Base-by-base conservation (phyloP, 2,329 filamentous ascomycete species). In the Ceratocystis cacaofunesta region DNA sequence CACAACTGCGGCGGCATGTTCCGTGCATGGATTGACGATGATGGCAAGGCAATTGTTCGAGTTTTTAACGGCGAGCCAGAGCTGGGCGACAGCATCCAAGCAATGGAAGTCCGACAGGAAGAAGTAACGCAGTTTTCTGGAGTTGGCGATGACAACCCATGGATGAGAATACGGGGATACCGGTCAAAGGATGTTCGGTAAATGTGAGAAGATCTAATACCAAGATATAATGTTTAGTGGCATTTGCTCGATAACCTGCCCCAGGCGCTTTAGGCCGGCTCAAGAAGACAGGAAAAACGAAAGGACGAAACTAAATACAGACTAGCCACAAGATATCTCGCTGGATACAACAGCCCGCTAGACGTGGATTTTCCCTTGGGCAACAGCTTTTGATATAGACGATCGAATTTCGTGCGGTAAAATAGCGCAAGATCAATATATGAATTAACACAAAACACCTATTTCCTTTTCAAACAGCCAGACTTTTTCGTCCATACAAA, bases 1-100 rank as follows among this genome's bases (percentile, higher is more conserved):
- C 91, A 86, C 73, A 95, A 96, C 72, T 94, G 88, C 70, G 88
- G 86, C 3, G 91, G 91, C 0, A 92, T 96, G 88, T 94, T 91
- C 72, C 81, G 90, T 22, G 90, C 89, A 0, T 92, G 87, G 81
- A 76, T 88, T 22, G 82, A 89, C 68, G 80, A 85, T 3, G 72
- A 82, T 1, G 87, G 85, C 0, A 76, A 76, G 66, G 77, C 79
- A 19, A 76, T 79, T 28, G 82, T 85, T 71, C 80, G 81, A 65
- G 79, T 87, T 57, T 70, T 70, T 43, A 65, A 67, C 32, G 70
- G 69, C 17, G 68, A 67, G 44, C 36, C 57, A 5, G 67, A 67
- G 28, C 32, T 64, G 1, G 61, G 65, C 12, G 48, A 63, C 32
- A 36, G 36, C 25, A 62, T 68, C 25, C 36, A 44, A 17, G 57